Percentiles rank a stretch among this genome's conserved stretches.
These are phyloP conservation scores for Rubus idaeus DNA, from an alignment of 306 rosid genomes.

Conservation along the genomic window DNA sequence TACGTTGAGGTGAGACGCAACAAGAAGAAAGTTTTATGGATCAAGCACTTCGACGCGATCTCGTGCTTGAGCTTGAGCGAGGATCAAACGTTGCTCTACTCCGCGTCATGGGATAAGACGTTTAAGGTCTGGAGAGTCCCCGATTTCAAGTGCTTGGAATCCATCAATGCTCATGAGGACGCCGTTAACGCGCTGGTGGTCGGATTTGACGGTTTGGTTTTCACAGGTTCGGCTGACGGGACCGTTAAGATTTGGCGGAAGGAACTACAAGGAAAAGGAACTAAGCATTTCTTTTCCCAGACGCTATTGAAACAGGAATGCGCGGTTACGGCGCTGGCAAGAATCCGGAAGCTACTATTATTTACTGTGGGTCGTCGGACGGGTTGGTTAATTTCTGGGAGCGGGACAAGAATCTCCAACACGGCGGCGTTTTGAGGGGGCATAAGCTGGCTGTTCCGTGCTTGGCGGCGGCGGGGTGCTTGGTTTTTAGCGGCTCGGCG, in stretches of 20 bases:
- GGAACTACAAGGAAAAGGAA: slow-evolving; percentile 77
- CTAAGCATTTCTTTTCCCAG: slow-evolving; percentile 78
- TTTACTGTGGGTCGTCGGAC: slow-evolving; percentile 76
- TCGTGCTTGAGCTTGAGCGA: slow-evolving; percentile 68
- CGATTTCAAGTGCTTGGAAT: slow-evolving; percentile 74
- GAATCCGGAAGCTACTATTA: slow-evolving; percentile 30
- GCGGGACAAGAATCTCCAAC: slow-evolving; percentile 37
- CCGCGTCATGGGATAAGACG: slow-evolving; percentile 91
- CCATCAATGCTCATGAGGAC: slow-evolving; percentile 77
- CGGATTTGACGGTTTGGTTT: slow-evolving; percentile 56
- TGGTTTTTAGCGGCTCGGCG: slow-evolving; percentile 80
- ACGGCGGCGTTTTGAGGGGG: slow-evolving; percentile 57
- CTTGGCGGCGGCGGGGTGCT: slow-evolving; percentile 52
- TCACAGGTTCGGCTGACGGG: slow-evolving; percentile 90
- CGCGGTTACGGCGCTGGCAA: slow-evolving; percentile 65
- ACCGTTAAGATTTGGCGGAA: slow-evolving; percentile 78
- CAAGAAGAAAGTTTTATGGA: slow-evolving; percentile 56
- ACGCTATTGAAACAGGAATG: slow-evolving; percentile 72
- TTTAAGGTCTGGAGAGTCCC: slow-evolving; percentile 82
- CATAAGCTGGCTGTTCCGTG: slow-evolving; percentile 82
- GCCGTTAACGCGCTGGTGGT: slow-evolving; percentile 71
- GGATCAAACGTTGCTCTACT: slow-evolving; percentile 57
- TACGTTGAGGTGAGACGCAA: slow-evolving; percentile 63
- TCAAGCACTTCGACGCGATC: slow-evolving; percentile 79
- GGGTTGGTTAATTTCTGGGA: slow-evolving; percentile 78